Percentiles rank a stretch among this genome's conserved stretches.
These are phyloP conservation scores for Rhizoclosmatium globosum DNA, from an alignment of 192 early-diverging fungal species.

Conservation along the genomic window DNA sequence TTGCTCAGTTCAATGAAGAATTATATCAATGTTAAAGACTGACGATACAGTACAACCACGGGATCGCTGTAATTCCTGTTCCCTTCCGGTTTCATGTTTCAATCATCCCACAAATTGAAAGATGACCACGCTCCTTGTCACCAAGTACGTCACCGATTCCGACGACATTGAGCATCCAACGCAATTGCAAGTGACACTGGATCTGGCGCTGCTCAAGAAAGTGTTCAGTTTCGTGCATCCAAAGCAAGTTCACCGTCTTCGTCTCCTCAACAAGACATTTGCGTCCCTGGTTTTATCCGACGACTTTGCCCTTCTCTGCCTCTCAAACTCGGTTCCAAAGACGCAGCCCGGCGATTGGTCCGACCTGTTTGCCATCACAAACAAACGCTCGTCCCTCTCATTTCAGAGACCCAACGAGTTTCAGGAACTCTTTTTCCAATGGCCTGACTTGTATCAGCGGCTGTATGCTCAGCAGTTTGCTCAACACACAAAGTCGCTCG, in stretches of 20 bases:
- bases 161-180: constrained; percentile 5
- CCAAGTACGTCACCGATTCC: not conserved
- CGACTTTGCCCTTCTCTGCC: constrained; percentile 3
- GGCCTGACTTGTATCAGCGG: constrained; percentile 14
- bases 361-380: not conserved
- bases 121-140: not conserved
- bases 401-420: not conserved
- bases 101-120: not conserved
- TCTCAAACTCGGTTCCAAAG: not conserved
- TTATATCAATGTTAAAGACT: too few relatives aligned
- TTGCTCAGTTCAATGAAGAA: too few relatives aligned
- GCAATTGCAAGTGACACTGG: not conserved
- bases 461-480: constrained; percentile 13
- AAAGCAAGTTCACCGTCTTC: not conserved
- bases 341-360: not conserved
- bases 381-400: not conserved
- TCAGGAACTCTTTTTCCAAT: constrained; percentile 27
- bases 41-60: too few relatives aligned
- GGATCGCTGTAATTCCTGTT: too few relatives aligned
- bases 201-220: not conserved
- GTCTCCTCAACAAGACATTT: not conserved
- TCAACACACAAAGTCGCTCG: not conserved
- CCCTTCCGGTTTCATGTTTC: too few relatives aligned
- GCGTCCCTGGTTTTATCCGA: not conserved
- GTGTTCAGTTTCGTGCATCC: constrained; percentile 9